Evolutionary conservation across 2,329 filamentous ascomycete species (phyloP), one percentile per base, ranked within the genome.

Genomic region (Hansfordia pulvinata): DNA sequence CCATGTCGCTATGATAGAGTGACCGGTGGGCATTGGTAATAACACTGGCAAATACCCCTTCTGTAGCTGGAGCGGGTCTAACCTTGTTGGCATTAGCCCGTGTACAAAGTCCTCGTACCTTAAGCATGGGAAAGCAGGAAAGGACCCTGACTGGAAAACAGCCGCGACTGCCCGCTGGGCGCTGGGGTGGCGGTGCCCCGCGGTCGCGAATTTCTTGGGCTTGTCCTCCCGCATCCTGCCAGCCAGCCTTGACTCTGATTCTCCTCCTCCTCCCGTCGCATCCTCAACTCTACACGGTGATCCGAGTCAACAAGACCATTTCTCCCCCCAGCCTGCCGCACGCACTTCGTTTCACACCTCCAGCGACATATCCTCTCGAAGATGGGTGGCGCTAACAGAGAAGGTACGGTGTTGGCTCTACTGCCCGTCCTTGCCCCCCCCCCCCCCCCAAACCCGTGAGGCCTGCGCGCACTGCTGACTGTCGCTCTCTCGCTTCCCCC

Each of bases 371-470:
- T n/a, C n/a, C n/a, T n/a, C n/a, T n/a, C n/a, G n/a, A 64, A 40
- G 37, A 80, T 79, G 74, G 74, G 74, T 59, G 74, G 74, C 40
- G 54, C 58, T 49, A 68, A 69, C 53, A 69, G 74, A 67, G 70
- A 76, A 60, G 74, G 74, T 73, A 46, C 21, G 56, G 40, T 18
- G 6, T 20, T 22, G 15, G 6, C 18, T 29, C 17, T 9, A n/a
- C n/a, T n/a, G n/a, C n/a, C n/a, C n/a, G n/a, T n/a, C n/a, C n/a
- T 19, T 17, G 17, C 25, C 29, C 20, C 13, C 23, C n/a, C n/a
- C n/a, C 25, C 15, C 27, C 27, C 25, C 7, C 14, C 8, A 18
- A 3, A 10, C 11, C 10, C 32, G 23, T 13, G n/a, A 6, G 22
- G 15, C 19, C 17, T 17, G 23, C n/a, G n/a, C n/a, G n/a, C n/a